Base-by-base conservation (phyloP, 176 grass and related monocot species). In the Carex cristatella region DNA sequence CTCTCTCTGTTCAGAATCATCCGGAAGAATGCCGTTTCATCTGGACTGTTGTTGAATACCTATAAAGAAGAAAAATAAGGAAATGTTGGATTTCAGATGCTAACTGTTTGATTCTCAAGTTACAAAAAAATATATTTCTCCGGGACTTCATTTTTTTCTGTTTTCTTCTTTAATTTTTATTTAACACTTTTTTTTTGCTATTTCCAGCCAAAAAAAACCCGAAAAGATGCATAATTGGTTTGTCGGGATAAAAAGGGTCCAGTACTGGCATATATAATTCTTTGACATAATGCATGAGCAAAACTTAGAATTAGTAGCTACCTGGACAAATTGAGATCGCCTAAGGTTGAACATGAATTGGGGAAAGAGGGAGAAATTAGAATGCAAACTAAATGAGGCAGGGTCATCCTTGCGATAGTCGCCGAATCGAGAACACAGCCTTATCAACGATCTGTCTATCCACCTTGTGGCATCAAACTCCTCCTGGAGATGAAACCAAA, bases 21-120 rank as follows among this genome's bases (percentile, higher is more conserved):
- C 64, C 93, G 87, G 81, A 99, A 99, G 90, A 92, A 99, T 49
- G 96, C 96, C 7, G 96, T 99, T 79, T 99, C 96, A 79, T 99
- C 96, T 62, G 96, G 96, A 88, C 96, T 99, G 74, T 99, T 99
- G 86, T 95, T 99, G 82, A 94, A 99, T 79, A 99, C 96, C 96
- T 99, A 91, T 53, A 59, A 1, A 86, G 19, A 75, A 44, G 70
- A 64, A 84, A 81, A 91, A 56, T 32, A 87, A 71, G 10, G 58
- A 56, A 15, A 77, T 57, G 31, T 10, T 55, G 19, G 16, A 79
- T 58, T 51, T 79, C 53, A 79, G 13, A 79, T 58, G 27, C 74
- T 58, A 15, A 79, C 46, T 55, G 72, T 19, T 74, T 74, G 40
- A 51, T 27, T 74, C 70, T 74, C 70, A 74, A 51, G 18, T 74